phyloP scores from a whole-genome alignment of 73 alveolate genomes.

The Blepharisma stoltei region DNA sequence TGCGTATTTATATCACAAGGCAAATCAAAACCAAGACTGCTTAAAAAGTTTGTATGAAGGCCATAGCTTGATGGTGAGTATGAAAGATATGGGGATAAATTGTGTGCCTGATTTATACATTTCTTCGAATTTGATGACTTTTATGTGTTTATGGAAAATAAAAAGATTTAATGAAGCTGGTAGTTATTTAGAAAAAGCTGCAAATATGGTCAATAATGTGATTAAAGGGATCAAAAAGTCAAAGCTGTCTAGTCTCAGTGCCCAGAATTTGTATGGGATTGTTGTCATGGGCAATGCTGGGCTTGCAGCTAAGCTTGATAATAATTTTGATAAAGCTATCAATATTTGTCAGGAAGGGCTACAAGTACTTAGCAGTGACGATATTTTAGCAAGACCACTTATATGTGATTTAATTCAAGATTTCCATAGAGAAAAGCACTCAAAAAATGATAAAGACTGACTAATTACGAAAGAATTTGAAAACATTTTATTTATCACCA shows the following conservation, averaged over 20 bases:
- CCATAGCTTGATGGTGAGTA: not conserved
- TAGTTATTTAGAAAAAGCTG: not conserved
- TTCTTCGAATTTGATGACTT: not conserved
- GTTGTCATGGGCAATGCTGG: constrained; percentile 20
- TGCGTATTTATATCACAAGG: not conserved
- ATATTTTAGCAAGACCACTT: not conserved
- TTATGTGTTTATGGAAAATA: not conserved
- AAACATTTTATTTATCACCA: constrained; percentile 7
- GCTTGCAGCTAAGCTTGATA: not conserved
- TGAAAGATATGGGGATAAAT: not conserved
- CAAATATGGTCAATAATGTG: not conserved
- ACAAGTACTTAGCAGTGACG: not conserved
- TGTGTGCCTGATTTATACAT: not conserved
- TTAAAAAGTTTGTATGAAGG: not conserved
- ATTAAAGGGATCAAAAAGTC: not conserved
- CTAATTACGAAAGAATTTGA: not conserved
- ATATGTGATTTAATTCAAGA: not conserved
- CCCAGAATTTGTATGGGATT: constrained; percentile 6
- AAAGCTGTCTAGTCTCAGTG: not conserved
- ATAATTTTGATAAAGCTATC: not conserved
- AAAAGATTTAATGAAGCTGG: not conserved
- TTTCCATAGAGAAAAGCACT: not conserved
- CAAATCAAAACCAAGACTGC: not conserved
- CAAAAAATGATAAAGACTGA: not conserved
- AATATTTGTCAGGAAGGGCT: not conserved